These are phyloP conservation scores for Lentinus tigrinus DNA, from an alignment of 768 basidiomycete species.

Conservation along the genomic window DNA sequence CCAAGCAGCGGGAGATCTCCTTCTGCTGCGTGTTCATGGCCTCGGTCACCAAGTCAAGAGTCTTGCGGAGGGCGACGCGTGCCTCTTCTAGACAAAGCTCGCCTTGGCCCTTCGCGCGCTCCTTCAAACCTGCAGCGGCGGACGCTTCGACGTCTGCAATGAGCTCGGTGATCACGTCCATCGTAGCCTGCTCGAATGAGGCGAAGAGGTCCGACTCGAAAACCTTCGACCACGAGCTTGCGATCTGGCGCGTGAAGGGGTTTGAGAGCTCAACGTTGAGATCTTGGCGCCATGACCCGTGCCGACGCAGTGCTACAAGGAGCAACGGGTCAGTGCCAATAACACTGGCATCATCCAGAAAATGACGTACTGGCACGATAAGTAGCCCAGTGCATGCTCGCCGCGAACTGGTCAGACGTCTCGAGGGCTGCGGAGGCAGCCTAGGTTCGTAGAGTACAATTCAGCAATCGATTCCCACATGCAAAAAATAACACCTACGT, in stretches of 20 bases:
- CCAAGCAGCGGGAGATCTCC: constrained; percentile 55
- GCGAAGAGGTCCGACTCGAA: constrained; percentile 59
- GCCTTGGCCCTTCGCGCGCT: constrained; percentile 49
- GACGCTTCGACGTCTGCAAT: constrained; percentile 52
- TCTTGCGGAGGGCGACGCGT: constrained; percentile 45
- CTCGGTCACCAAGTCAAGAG: constrained; percentile 47
- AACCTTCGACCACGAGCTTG: constrained; percentile 55
- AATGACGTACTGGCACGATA: constrained; percentile 52
- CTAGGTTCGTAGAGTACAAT: too few species aligned
- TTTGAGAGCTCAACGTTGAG: constrained; percentile 58
- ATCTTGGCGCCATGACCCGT: constrained; percentile 55
- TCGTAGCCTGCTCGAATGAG: constrained; percentile 41
- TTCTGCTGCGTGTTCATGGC: constrained; percentile 56
- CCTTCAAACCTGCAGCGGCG: constrained; percentile 51
- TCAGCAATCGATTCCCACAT: too few species aligned
- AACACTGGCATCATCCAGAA: background rate
- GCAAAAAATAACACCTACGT: constrained; percentile 40
- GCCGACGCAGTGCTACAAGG: constrained; percentile 44
- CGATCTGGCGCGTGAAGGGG: constrained; percentile 60
- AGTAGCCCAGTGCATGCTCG: constrained; percentile 58
- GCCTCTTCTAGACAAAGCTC: constrained; percentile 53
- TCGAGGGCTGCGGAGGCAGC: constrained; percentile 44
- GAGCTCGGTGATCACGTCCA: constrained; percentile 40
- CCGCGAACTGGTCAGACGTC: constrained; percentile 49
- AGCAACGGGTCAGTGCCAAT: too few species aligned